phyloP scores from a whole-genome alignment of 208 protist genomes.

The Tritrichomonas musculus region DNA sequence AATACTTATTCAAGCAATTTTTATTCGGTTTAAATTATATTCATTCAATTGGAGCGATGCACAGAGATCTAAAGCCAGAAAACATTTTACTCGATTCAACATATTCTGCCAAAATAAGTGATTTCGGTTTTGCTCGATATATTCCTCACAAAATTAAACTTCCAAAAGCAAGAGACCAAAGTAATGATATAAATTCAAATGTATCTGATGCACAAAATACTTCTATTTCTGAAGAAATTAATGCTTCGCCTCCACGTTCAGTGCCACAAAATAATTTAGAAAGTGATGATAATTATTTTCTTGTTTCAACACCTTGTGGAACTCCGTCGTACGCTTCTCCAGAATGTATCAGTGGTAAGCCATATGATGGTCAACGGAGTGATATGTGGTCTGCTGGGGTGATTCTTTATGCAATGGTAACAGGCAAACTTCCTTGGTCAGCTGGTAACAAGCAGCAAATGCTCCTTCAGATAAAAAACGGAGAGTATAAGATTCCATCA shows the following conservation, averaged over 20 bases:
- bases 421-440: neutral
- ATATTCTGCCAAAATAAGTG: too few relatives aligned
- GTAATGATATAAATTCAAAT: too few relatives aligned
- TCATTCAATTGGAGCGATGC: neutral
- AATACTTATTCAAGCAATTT: neutral
- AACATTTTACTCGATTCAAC: neutral
- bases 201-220: too few relatives aligned
- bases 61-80: neutral
- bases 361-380: neutral
- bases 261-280: too few relatives aligned
- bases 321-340: neutral
- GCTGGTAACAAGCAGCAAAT: too few relatives aligned
- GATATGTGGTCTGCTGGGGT: neutral
- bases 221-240: too few relatives aligned
- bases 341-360: neutral
- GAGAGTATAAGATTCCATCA: too few relatives aligned
- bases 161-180: too few relatives aligned
- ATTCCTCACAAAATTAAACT: too few relatives aligned
- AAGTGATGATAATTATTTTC: neutral
- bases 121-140: too few relatives aligned
- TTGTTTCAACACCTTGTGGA: neutral
- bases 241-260: too few relatives aligned
- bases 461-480: too few relatives aligned
- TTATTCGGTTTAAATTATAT: neutral
- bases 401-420: neutral